Percentiles rank a stretch among this genome's conserved stretches.
phyloP scores from a whole-genome alignment of 2,329 filamentous ascomycete genomes.

The Microsporum audouinii region DNA sequence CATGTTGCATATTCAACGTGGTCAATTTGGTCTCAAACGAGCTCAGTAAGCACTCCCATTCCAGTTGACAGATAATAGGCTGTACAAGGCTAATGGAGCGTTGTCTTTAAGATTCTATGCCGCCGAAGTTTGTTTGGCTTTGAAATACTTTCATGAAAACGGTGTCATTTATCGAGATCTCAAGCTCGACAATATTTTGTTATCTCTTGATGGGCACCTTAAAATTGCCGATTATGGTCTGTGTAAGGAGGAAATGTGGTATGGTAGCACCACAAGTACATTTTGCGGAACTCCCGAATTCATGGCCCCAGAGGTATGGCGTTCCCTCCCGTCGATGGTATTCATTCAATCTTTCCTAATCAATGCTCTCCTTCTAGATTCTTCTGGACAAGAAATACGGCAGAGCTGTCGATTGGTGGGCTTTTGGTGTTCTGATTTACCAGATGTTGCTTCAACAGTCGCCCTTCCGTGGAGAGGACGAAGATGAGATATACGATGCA shows the following conservation, averaged over 20 bases:
- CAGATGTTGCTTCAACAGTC: constrained; percentile 99
- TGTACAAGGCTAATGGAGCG: background rate
- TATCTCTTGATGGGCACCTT: constrained; percentile 92
- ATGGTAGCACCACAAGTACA: constrained; percentile 87
- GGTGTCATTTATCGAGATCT: constrained; percentile 89
- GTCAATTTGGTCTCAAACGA: constrained; percentile 88
- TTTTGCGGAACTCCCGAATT: constrained; percentile 99
- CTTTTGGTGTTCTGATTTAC: constrained; percentile 96
- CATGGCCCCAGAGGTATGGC: constrained; percentile 85
- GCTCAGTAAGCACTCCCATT: constrained; percentile 59
- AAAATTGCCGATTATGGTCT: constrained; percentile 98
- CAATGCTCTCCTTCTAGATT: constrained; percentile 48
- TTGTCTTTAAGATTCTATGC: constrained; percentile 68
- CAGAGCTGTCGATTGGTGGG: constrained; percentile 97
- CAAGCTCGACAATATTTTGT: constrained; percentile 77
- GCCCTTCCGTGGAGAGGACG: constrained; percentile 95
- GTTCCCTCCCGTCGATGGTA: background rate
- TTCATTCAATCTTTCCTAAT: constrained; percentile 2
- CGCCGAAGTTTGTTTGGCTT: constrained; percentile 86
- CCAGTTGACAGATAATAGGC: background rate
- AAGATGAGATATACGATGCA: constrained; percentile 98
- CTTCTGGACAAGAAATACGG: constrained; percentile 97
- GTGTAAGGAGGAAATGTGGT: constrained; percentile 99
- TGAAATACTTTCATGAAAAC: constrained; percentile 99
- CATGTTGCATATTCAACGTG: constrained; percentile 97